Conservation (phyloP, 257 asterid species). For the Apocynum venetum region DNA sequence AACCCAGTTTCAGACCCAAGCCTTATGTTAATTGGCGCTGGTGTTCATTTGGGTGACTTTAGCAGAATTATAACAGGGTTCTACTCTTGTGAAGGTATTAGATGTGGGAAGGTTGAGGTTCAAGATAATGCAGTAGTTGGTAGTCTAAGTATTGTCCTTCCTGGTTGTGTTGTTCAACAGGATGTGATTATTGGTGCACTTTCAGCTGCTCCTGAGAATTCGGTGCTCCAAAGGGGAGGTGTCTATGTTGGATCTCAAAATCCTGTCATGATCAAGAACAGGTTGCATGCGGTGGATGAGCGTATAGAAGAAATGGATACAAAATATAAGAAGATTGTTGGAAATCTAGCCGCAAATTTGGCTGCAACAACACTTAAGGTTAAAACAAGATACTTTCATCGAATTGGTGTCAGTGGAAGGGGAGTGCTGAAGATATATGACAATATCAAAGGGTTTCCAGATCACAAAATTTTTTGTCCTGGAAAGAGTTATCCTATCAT, state of each 20-base stretch:
- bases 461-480: conserved; percentile 45
- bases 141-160: conserved; percentile 79
- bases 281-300: conserved; percentile 59
- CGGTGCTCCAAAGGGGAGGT: conserved; percentile 68
- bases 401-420: conserved; percentile 63
- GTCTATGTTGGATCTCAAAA: conserved; percentile 69
- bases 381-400: conserved; percentile 60
- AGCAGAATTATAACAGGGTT: conserved; percentile 64
- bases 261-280: conserved; percentile 74
- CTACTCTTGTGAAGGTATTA: conserved; percentile 52
- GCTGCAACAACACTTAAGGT: conserved; percentile 78
- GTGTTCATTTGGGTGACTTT: conserved; percentile 85
- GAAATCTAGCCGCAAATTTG: conserved; percentile 69
- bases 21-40: conserved; percentile 50
- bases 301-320: conserved; percentile 85
- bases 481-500: conserved; percentile 54
- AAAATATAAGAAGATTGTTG: conserved; percentile 65
- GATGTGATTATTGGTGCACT: conserved; percentile 83
- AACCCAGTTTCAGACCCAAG: conserved; percentile 62
- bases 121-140: conserved; percentile 66
- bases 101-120: conserved; percentile 46
- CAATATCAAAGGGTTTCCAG: conserved; percentile 54
- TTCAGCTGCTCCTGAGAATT: conserved; percentile 60
- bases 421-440: conserved; percentile 55
- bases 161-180: conserved; percentile 54